A percentile compares a stretch with the other conserved stretches of the same genome.
Evolutionary conservation across 108 stramenopile species (phyloP).

Genomic region (Pinguiococcus pyrenoidosus): DNA sequence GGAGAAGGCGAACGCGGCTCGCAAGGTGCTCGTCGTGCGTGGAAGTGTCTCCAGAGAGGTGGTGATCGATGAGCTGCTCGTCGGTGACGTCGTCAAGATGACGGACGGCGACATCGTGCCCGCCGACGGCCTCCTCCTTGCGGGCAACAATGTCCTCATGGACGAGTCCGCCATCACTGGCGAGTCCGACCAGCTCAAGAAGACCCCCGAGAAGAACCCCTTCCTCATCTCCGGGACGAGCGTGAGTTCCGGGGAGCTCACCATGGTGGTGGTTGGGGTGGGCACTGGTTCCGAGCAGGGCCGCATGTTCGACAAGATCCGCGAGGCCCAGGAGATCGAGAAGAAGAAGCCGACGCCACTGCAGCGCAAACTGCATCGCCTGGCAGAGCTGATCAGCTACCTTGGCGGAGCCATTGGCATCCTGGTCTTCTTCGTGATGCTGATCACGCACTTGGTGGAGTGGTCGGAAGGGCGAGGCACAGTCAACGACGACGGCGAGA

Average conservation of each 20-base stretch:
- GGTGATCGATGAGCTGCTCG: constrained; percentile 71
- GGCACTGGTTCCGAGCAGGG: background rate
- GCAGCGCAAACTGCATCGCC: constrained; percentile 60
- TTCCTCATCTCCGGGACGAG: background rate
- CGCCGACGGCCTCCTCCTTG: constrained; percentile 67
- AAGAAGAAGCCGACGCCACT: constrained; percentile 30
- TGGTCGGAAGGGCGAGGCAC: constrained; percentile 2
- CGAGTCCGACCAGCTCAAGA: constrained; percentile 58
- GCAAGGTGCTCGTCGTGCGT: constrained; percentile 47
- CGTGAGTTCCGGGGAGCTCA: background rate
- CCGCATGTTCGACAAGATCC: background rate
- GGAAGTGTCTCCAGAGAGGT: constrained; percentile 52
- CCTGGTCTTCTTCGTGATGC: constrained; percentile 57
- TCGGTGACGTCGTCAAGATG: constrained; percentile 76
- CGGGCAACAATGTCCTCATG: constrained; percentile 56
- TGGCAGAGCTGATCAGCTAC: constrained; percentile 72
- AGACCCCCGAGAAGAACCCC: constrained; percentile 11
- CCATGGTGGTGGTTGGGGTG: background rate
- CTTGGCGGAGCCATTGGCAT: constrained; percentile 54
- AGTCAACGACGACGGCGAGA: constrained; percentile 31
- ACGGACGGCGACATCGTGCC: constrained; percentile 61
- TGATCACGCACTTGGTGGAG: constrained; percentile 50
- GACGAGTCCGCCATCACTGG: constrained; percentile 79
- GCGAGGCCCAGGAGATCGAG: background rate
- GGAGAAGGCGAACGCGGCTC: constrained; percentile 51